phyloP scores from a whole-genome alignment of 2,329 filamentous ascomycete species.

The Colletotrichum gigasporum region DNA sequence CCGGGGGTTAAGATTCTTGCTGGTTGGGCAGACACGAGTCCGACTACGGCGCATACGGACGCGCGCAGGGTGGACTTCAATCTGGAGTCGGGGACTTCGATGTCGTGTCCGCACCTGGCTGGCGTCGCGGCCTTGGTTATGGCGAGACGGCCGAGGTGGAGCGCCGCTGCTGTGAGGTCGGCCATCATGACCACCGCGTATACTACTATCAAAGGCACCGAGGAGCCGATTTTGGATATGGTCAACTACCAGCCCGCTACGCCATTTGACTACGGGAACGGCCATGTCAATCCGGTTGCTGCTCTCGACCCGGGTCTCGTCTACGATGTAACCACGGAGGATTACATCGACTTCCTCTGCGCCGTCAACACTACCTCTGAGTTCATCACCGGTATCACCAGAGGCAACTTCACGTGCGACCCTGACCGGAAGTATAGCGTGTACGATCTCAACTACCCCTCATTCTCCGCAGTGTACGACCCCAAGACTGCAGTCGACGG shows the following conservation, averaged over 20 bases:
- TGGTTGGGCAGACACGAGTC: slow-evolving; percentile 14
- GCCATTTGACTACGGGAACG: slow-evolving; percentile 23
- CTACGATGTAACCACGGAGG: slow-evolving; percentile 33
- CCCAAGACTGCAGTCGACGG: background rate
- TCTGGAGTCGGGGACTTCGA: slow-evolving; percentile 30
- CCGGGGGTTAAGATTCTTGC: slow-evolving; percentile 29
- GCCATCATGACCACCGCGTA: slow-evolving; percentile 30
- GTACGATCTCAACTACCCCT: slow-evolving; percentile 31
- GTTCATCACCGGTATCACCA: slow-evolving; percentile 10
- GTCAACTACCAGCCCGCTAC: background rate
- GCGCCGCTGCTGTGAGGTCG: slow-evolving; percentile 15
- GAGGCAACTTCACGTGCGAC: slow-evolving; percentile 19
- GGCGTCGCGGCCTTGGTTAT: slow-evolving; percentile 27
- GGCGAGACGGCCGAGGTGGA: slow-evolving; percentile 28
- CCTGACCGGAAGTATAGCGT: slow-evolving; percentile 1
- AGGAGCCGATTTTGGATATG: background rate
- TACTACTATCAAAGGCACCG: background rate
- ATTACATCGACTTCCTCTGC: slow-evolving; percentile 37
- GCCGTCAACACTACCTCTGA: slow-evolving; percentile 34
- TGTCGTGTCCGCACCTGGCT: slow-evolving; percentile 32
- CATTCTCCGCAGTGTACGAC: slow-evolving; percentile 21
- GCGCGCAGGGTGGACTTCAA: slow-evolving; percentile 16
- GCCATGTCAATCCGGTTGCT: slow-evolving; percentile 34
- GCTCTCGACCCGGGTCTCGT: slow-evolving; percentile 35
- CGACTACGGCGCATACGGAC: background rate